Evolutionary conservation across 352 stramenopile species (phyloP).

Genomic region (Pythium pyrilobum): DNA sequence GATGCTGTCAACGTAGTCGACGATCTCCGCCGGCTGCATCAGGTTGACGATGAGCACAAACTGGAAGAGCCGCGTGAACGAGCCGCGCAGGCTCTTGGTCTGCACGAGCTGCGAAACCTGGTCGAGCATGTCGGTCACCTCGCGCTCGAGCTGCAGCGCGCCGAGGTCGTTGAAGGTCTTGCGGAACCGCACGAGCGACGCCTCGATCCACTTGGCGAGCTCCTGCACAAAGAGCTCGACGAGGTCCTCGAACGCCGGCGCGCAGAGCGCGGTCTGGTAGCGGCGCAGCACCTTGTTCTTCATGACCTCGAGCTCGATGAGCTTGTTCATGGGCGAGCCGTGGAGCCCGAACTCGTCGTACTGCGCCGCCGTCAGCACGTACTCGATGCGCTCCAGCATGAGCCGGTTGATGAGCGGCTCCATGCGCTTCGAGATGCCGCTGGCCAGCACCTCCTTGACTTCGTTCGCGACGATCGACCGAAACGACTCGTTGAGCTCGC

Average conservation of each 20-base stretch:
- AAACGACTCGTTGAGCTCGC: slow-evolving; percentile 66
- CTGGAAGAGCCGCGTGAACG: slow-evolving; percentile 77
- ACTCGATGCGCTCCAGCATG: slow-evolving; percentile 51
- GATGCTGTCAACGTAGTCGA: slow-evolving; percentile 60
- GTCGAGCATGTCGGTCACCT: slow-evolving; percentile 57
- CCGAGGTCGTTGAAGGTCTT: slow-evolving; percentile 79
- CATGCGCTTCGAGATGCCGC: slow-evolving; percentile 40
- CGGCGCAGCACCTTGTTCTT: slow-evolving; percentile 55
- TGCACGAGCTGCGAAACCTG: slow-evolving; percentile 45
- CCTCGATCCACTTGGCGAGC: slow-evolving; percentile 53
- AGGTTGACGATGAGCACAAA: slow-evolving; percentile 77
- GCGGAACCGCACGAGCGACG: slow-evolving; percentile 35
- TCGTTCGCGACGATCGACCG: slow-evolving; percentile 68
- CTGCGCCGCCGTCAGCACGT: slow-evolving; percentile 54
- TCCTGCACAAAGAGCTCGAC: slow-evolving; percentile 56
- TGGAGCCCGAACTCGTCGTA: slow-evolving; percentile 60
- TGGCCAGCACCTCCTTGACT: slow-evolving; percentile 53
- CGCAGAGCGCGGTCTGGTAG: slow-evolving; percentile 55
- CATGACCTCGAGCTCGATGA: slow-evolving; percentile 68
- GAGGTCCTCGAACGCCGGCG: slow-evolving; percentile 58
- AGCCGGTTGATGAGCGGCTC: slow-evolving; percentile 35
- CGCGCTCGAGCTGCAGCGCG: slow-evolving; percentile 70
- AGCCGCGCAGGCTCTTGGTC: slow-evolving; percentile 47
- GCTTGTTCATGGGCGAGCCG: slow-evolving; percentile 54
- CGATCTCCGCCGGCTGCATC: slow-evolving; percentile 62